These are phyloP conservation scores for Reticulascus tulasneorum DNA, from an alignment of 2,329 filamentous ascomycete genomes.

Conservation along the genomic window DNA sequence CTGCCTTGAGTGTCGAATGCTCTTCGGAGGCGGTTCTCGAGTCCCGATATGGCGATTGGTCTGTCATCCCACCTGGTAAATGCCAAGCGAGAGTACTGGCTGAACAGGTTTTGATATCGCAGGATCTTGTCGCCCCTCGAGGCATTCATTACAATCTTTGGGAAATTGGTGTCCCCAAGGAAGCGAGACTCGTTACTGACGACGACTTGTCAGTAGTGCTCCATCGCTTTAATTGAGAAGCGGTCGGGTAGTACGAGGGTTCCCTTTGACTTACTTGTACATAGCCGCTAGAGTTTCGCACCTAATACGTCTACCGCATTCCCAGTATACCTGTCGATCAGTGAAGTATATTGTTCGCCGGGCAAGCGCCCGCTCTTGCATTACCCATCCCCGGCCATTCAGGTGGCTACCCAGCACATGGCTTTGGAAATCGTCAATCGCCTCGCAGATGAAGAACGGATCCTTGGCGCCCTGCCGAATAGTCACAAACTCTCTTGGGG, in stretches of 20 bases:
- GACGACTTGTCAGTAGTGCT: background rate
- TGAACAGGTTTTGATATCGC: slow-evolving; percentile 5
- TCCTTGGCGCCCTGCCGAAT: background rate
- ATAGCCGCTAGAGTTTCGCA: slow-evolving; percentile 29
- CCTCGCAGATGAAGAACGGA: slow-evolving; percentile 16
- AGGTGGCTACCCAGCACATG: slow-evolving; percentile 27
- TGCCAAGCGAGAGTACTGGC: slow-evolving; percentile 5
- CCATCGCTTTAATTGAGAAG: background rate
- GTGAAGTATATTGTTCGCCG: slow-evolving; percentile 33
- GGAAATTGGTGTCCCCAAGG: slow-evolving; percentile 9
- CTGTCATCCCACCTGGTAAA: slow-evolving; percentile 6
- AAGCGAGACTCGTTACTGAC: slow-evolving; percentile 4
- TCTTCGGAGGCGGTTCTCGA: slow-evolving; percentile 2
- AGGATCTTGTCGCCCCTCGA: slow-evolving; percentile 5
- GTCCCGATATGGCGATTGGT: slow-evolving; percentile 6
- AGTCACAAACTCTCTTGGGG: background rate
- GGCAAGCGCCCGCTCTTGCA: slow-evolving; percentile 34
- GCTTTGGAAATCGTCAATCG: slow-evolving; percentile 27
- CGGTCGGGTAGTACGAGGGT: too few relatives aligned
- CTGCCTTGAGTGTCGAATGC: slow-evolving; percentile 2
- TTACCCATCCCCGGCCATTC: slow-evolving; percentile 32
- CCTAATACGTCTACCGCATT: slow-evolving; percentile 29
- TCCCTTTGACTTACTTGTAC: slow-evolving; percentile 27
- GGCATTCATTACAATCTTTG: background rate
- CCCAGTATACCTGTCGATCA: slow-evolving; percentile 30